These are phyloP conservation scores for Anthoceros angustus DNA, from an alignment of 225 moss, liverwort and hornwort species.

Conservation along the genomic window DNA sequence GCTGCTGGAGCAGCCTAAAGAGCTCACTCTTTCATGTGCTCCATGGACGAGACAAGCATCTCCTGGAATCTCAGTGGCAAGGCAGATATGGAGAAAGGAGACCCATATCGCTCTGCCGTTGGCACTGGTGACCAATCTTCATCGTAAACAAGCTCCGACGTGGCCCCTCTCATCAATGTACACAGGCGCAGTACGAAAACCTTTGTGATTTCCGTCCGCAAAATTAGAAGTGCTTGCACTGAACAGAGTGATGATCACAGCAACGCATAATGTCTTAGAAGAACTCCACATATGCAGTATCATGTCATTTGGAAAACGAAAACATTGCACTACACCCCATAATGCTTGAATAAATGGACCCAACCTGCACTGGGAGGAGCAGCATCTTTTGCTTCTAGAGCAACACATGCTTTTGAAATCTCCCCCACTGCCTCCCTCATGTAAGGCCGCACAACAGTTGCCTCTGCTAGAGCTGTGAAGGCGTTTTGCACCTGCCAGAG, in stretches of 20 bases:
- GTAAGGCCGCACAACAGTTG: conserved; percentile 70
- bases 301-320: neutral
- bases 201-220: conserved; percentile 85
- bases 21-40: conserved; percentile 70
- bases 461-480: conserved; percentile 71
- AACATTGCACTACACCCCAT: neutral
- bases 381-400: conserved; percentile 74
- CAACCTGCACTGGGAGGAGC: conserved; percentile 75
- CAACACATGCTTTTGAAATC: conserved; percentile 77
- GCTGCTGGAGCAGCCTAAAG: neutral
- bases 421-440: conserved; percentile 90
- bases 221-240: conserved; percentile 91
- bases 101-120: conserved; percentile 64
- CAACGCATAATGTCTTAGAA: conserved; percentile 6
- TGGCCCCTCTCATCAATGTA: conserved; percentile 63
- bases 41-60: conserved; percentile 82
- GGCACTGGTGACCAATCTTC: conserved; percentile 97
- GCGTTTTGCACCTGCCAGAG: conserved; percentile 62
- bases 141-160: conserved; percentile 60
- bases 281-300: conserved; percentile 10
- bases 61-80: conserved; percentile 71
- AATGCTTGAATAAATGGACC: neutral
- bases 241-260: conserved; percentile 18
- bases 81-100: conserved; percentile 75
- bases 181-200: conserved; percentile 87